Evolutionary conservation across 2,329 filamentous ascomycete genomes (phyloP).

Genomic region (Dactylellina cionopaga): DNA sequence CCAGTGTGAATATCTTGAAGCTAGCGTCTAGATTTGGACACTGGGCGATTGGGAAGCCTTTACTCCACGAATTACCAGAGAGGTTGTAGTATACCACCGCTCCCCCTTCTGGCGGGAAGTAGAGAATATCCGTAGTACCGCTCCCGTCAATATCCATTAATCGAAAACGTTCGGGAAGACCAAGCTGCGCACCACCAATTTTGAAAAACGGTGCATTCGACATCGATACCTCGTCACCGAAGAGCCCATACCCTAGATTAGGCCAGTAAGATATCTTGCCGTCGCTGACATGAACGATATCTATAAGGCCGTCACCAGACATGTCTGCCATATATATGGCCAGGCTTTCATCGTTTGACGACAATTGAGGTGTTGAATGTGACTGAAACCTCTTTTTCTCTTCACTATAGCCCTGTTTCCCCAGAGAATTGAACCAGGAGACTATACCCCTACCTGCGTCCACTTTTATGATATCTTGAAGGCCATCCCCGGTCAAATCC

Average conservation of each 20-base stretch:
- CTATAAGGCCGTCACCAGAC: constrained; percentile 57
- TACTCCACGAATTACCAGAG: constrained; percentile 5
- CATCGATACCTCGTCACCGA: constrained; percentile 58
- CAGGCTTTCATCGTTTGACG: neutral
- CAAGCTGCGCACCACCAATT: constrained; percentile 50
- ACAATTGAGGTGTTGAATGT: neutral
- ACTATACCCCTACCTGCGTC: constrained; percentile 4
- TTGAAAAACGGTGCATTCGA: constrained; percentile 54
- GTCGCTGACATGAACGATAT: constrained; percentile 57
- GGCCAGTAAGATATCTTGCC: constrained; percentile 59
- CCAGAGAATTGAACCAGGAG: constrained; percentile 48
- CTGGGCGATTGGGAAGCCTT: neutral
- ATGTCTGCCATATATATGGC: constrained; percentile 56
- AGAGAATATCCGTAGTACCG: constrained; percentile 28
- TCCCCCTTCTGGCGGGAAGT: neutral
- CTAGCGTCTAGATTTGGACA: constrained; percentile 10
- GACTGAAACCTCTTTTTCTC: neutral
- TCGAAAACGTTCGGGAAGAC: constrained; percentile 48
- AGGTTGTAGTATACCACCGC: constrained; percentile 17
- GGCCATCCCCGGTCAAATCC: constrained; percentile 58
- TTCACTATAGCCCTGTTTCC: neutral
- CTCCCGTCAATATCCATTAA: constrained; percentile 33
- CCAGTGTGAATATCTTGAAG: neutral
- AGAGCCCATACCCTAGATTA: constrained; percentile 59
- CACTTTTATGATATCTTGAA: constrained; percentile 54